Evolutionary conservation across 2,329 filamentous ascomycete species (phyloP), one percentile per base, ranked within the genome.

Genomic region (Acarospora socialis): DNA sequence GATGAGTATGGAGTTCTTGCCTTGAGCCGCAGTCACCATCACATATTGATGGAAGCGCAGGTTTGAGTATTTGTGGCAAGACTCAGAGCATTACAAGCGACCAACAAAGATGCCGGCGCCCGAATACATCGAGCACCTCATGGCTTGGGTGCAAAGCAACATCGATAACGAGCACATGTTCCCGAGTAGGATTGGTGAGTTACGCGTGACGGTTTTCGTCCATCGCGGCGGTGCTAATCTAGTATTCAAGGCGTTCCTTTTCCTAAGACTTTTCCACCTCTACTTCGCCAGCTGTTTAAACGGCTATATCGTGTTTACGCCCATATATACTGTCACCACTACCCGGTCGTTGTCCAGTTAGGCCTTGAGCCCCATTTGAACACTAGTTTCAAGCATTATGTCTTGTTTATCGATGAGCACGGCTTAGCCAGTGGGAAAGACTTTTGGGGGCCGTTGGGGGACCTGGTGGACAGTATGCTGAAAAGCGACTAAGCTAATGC

Each of bases 251-350:
- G 90, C 43, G 86, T 95, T 7, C 81, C 87, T 4, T 98, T 98
- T 56, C 86, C 90, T 33, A 90, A 92, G 54, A 77, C 79, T 13
- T 98, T 98, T 61, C 78, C 82, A 5, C 66, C 75, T 34, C 77
- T 93, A 35, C 77, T 94, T 41, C 80, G 83, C 45, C 87, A 94
- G 60, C 84, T 98, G 54, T 95, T 95, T 73, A 98, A 98, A 70
- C 80, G 90, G 52, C 78, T 98, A 63, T 98, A 95, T 61, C 80
- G 90, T 45, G 87, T 98, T 40, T 98, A 98, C 56, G 90, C 90
- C 25, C 90, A 98, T 62, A 93, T 98, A 48, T 98, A 98, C 72
- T 98, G 92, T 65, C 90, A 98, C 59, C 90, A 98, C 63, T 98
- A 98, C 60, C 86, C 86, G 21, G 86, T 98, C 44, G 79, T 98